Evolutionary conservation across 2,329 filamentous ascomycete genomes (phyloP), one percentile per base, ranked within the genome.

Genomic region (Clonostachys rhizophaga): DNA sequence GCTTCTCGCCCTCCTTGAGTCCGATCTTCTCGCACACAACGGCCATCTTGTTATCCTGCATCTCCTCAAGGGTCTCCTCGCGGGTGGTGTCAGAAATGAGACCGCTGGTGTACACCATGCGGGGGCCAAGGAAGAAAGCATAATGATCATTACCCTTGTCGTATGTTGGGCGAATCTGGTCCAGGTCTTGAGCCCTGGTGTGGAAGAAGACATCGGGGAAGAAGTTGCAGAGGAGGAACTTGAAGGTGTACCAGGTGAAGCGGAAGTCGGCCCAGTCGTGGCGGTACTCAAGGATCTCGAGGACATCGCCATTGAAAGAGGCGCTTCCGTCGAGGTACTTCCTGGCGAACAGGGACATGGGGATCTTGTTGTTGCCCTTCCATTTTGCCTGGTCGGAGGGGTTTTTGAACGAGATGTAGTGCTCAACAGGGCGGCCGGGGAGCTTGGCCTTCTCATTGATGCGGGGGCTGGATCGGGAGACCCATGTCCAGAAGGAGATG

Each of bases 131-230:
- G 80, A 97, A 97, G 91, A 91, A 99, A 66, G 83, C 87, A 77
- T 99, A 99, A 74, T 96, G 96, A 71, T 97, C 94, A 67, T 99
- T 91, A 63, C 94, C 94, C 55, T 90, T 86, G 78, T 97, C 94
- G 71, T 99, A 99, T 76, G 96, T 91, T 68, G 91, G 90, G 64
- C 91, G 90, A 49, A 97, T 91, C 74, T 97, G 94, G 70, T 97
- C 92, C 79, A 96, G 91, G 59, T 97, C 64, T 65, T 40, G 13
- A 34, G 48, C 91, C 49, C 90, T 83, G 58, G 89, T 91, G 77
- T 97, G 92, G 78, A 96, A 85, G 59, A 96, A 85, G 53, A 95
- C 81, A 69, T 97, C 92, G 42, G 89, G 89, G 54, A 94, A 83
- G 75, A 96, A 90, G 66, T 40, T 47, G 40, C 84, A 84, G 52